Base-by-base conservation (phyloP, 2,329 filamentous ascomycete genomes). In the Gaeumannomyces tritici region DNA sequence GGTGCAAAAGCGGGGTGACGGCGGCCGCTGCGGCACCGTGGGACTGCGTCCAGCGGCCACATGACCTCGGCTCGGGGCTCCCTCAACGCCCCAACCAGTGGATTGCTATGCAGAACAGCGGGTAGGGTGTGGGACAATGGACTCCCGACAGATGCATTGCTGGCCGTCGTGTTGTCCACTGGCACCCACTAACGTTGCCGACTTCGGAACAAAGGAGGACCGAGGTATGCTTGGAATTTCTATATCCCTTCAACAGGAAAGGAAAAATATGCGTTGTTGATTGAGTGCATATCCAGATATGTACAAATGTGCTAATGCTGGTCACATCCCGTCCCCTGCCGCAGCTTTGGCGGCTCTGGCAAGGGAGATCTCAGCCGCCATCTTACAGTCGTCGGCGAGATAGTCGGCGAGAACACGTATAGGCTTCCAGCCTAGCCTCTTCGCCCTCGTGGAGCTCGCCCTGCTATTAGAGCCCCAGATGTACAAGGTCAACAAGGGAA, bases 401-500 rank as follows among this genome's bases (percentile, higher is more conserved):
- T 68, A 62, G 1, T 65, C 64, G 15, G 67, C 67, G 57, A 71
- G 70, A 2, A 59, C 69, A 1, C 69, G 70, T 0, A 64, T 62
- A 55, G 61, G 55, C 35, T 58, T 54, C 55, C 61, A 62, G 35
- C 33, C 61, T 13, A 62, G 21, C 54, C 42, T 47, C 21, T 31
- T 62, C 28, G 61, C 61, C 31, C 55, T 29, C 12, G 35, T 55
- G 8, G 61, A 57, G 9, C 27, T 31, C 9, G 55, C 35, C 15
- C 61, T 29, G 33, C 26, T 59, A 3, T 62, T 62, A n/a, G 61
- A 57, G 55, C 57, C 35, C 61, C 57, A 59, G 6, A 60, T 27
- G 21, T 59, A 59, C 35, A 59, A 27, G 33, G 28, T 27, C 15
- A 27, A 12, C 26, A 54, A 21, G 21, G 42, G 59, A 8, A 51